These are phyloP conservation scores for Trichoderma lentiforme DNA, from an alignment of 2,329 filamentous ascomycete species.

Conservation along the genomic window DNA sequence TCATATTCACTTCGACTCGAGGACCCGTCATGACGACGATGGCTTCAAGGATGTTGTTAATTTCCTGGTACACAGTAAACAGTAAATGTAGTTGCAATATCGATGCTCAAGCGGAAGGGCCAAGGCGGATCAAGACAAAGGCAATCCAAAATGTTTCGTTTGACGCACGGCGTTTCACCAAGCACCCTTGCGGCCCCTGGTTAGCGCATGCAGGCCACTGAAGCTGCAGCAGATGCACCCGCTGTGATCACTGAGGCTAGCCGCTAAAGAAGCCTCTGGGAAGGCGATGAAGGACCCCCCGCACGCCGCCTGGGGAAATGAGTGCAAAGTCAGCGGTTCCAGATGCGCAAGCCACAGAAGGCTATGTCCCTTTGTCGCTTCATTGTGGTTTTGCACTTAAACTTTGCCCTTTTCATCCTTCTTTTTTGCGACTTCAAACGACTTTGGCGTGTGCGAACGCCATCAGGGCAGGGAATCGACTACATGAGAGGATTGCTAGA, in stretches of 20 bases:
- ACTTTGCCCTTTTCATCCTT: slow-evolving; percentile 8
- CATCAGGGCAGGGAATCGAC: not conserved
- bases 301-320: not conserved
- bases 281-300: not conserved
- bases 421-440: not conserved
- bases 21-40: not conserved
- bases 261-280: not conserved
- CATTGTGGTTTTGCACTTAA: not conserved
- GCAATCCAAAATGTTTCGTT: not conserved
- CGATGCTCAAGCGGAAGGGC: not conserved
- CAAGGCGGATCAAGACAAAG: not conserved
- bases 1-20: not conserved
- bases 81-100: not conserved
- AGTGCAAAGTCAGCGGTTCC: not conserved
- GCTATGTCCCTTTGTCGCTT: not conserved
- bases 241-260: not conserved
- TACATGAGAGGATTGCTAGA: not conserved
- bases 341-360: not conserved
- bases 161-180: slow-evolving; percentile 3
- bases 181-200: not conserved
- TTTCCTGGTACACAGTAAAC: not conserved
- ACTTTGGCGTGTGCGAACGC: not conserved
- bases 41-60: not conserved
- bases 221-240: not conserved
- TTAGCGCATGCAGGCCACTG: slow-evolving; percentile 6